A percentile compares a stretch with the other conserved stretches of the same genome.
phyloP scores from a whole-genome alignment of 2,329 filamentous ascomycete species.

The Scortechinia acanthostroma region DNA sequence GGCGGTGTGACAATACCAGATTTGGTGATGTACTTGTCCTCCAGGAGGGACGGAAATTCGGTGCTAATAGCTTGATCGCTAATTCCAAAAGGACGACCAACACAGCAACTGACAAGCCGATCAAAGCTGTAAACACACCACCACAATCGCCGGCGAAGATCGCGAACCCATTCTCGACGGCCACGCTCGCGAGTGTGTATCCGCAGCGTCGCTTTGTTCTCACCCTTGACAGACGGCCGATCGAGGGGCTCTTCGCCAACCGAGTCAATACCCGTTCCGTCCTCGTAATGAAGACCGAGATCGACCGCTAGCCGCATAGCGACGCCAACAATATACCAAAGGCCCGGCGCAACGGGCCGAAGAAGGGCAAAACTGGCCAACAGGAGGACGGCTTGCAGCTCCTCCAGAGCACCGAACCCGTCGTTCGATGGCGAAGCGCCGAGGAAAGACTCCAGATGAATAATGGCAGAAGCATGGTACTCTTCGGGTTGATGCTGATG shows the following conservation, averaged over 20 bases:
- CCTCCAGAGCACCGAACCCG: constrained; percentile 82
- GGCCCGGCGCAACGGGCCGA: constrained; percentile 80
- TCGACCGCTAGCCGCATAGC: constrained; percentile 86
- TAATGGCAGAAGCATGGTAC: constrained; percentile 89
- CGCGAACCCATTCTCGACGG: constrained; percentile 75
- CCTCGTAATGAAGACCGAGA: constrained; percentile 85
- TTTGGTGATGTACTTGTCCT: constrained; percentile 81
- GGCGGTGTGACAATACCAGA: constrained; percentile 63
- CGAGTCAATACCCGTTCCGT: constrained; percentile 60
- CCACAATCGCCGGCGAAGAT: constrained; percentile 81
- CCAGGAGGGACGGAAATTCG: constrained; percentile 81
- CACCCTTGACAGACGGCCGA: constrained; percentile 22
- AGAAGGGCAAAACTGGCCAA: constrained; percentile 86
- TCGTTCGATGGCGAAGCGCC: constrained; percentile 48
- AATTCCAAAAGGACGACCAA: constrained; percentile 86
- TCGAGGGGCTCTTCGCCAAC: constrained; percentile 42
- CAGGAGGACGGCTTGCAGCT: constrained; percentile 85
- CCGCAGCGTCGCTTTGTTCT: constrained; percentile 8
- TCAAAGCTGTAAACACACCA: constrained; percentile 97
- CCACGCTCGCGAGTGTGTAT: constrained; percentile 45
- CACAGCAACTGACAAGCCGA: constrained; percentile 87
- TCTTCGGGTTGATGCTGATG: constrained; percentile 75
- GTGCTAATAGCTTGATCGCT: constrained; percentile 96
- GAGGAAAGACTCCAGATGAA: constrained; percentile 82
- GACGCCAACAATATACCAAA: constrained; percentile 97